phyloP scores from a whole-genome alignment of 805 yeast genomes.

The Lipomyces orientalis region DNA sequence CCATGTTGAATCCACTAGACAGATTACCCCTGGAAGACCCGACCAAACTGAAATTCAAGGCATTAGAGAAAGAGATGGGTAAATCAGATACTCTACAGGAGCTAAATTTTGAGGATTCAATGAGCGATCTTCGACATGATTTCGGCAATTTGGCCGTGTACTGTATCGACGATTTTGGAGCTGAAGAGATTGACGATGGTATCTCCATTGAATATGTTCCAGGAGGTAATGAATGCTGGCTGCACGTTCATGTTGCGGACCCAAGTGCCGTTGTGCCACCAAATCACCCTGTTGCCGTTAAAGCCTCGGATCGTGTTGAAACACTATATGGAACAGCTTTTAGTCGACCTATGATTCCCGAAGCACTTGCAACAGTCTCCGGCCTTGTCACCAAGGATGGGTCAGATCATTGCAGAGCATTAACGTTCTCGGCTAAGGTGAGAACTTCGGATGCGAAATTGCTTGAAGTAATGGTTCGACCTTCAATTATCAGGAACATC shows the following conservation, averaged over 20 bases:
- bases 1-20: slow-evolving; percentile 8
- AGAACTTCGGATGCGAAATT: slow-evolving; percentile 38
- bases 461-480: slow-evolving; percentile 45
- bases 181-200: slow-evolving; percentile 95
- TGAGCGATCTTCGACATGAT: slow-evolving; percentile 28
- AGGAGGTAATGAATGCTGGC: slow-evolving; percentile 45
- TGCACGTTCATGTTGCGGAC: slow-evolving; percentile 84
- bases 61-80: not conserved
- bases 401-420: slow-evolving; percentile 48
- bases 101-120: slow-evolving; percentile 11
- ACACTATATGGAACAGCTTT: slow-evolving; percentile 77
- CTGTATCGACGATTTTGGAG: slow-evolving; percentile 80
- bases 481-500: slow-evolving; percentile 55
- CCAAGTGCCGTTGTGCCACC: slow-evolving; percentile 71
- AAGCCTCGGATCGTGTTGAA: slow-evolving; percentile 65
- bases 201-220: slow-evolving; percentile 58
- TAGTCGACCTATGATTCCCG: slow-evolving; percentile 74
- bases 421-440: slow-evolving; percentile 52
- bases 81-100: not conserved
- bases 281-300: slow-evolving; percentile 49
- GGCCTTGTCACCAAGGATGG: slow-evolving; percentile 17
- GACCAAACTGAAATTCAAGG: slow-evolving; percentile 4
- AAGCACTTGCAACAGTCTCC: slow-evolving; percentile 3
- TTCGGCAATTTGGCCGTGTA: slow-evolving; percentile 58
- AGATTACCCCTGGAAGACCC: slow-evolving; percentile 12